These are phyloP conservation scores for Xylaria acuta DNA, from an alignment of 495 filamentous ascomycete species.

Conservation along the genomic window DNA sequence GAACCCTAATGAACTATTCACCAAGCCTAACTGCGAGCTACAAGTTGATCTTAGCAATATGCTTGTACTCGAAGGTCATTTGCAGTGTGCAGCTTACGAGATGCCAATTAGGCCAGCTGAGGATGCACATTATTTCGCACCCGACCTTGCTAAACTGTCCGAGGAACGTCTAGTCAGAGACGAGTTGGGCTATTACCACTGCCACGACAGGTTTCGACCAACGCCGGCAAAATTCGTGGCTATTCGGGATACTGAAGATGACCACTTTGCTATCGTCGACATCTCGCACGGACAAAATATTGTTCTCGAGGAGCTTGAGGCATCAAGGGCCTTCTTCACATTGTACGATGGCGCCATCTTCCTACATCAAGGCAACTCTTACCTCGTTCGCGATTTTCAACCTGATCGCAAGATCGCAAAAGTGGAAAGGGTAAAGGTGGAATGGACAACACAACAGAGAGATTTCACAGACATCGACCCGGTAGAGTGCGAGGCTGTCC, in stretches of 20 bases:
- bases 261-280: conserved; percentile 93
- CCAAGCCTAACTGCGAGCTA: conserved; percentile 83
- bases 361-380: conserved; percentile 91
- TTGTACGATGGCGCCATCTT: conserved; percentile 98
- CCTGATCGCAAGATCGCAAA: conserved; percentile 75
- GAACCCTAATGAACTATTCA: conserved; percentile 97
- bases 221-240: conserved; percentile 81
- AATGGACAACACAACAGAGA: conserved; percentile 93
- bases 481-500: conserved; percentile 80
- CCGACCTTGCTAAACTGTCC: conserved; percentile 74
- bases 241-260: conserved; percentile 91
- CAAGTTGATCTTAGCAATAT: conserved; percentile 91
- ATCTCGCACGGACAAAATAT: conserved; percentile 80
- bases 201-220: conserved; percentile 86
- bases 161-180: conserved; percentile 77
- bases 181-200: conserved; percentile 83
- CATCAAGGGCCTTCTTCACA: conserved; percentile 91
- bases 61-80: conserved; percentile 88
- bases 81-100: conserved; percentile 95
- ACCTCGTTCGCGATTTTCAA: conserved; percentile 88
- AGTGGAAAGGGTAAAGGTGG: conserved; percentile 80
- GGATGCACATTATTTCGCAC: conserved; percentile 81
- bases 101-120: conserved; percentile 83
- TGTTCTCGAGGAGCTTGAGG: conserved; percentile 95
- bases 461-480: conserved; percentile 97